Evolutionary conservation across 2,329 filamentous ascomycete species (phyloP), one percentile per base, ranked within the genome.

Genomic region (Purpureocillium lavendulum): DNA sequence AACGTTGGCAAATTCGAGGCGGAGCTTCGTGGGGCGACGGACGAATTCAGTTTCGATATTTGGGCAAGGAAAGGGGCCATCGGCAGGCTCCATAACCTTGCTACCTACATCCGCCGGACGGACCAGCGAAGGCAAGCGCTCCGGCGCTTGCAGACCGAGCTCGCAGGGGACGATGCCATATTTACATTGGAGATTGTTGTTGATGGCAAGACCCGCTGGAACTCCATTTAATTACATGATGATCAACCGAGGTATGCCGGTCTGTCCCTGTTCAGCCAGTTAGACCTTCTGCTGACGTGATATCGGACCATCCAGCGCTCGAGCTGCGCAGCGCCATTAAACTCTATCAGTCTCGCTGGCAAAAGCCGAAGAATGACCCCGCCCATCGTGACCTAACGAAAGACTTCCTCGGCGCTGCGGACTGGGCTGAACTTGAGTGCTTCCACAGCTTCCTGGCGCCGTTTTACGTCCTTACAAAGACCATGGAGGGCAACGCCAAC

Each of bases 401-500:
- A 15, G 35, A 37, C 28, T 37, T 37, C 17, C 35, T 37, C n/a
- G 30, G 29, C 35, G 35, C 35, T 30, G 24, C 24, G 24, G 35
- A 37, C 16, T 37, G 13, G 24, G 24, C 10, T 17, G 35, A 37
- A 28, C 24, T 37, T 30, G 35, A 37, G 24, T 24, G 35, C 35
- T 37, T 37, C 17, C 14, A 30, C 15, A 24, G 16, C 17, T 37
- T 37, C 35, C 24, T 37, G 15, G 30, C 30, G 35, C 35, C 14
- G 16, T 30, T 35, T 35, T 35, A 35, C 33, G 33, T 35, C 33
- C 33, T 35, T 35, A 35, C 10, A 35, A 24, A 35, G 33, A 35
- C 17, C 10, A 35, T 21, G 17, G 33, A 26, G 33, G 33, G 33
- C 17, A 35, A 35, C 33, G 33, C 33, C 17, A 35, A 35, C 17